Percentiles rank a stretch among this genome's conserved stretches.
Evolutionary conservation across 2,329 filamentous ascomycete species (phyloP).

Genomic region (Scedosporium boydii): DNA sequence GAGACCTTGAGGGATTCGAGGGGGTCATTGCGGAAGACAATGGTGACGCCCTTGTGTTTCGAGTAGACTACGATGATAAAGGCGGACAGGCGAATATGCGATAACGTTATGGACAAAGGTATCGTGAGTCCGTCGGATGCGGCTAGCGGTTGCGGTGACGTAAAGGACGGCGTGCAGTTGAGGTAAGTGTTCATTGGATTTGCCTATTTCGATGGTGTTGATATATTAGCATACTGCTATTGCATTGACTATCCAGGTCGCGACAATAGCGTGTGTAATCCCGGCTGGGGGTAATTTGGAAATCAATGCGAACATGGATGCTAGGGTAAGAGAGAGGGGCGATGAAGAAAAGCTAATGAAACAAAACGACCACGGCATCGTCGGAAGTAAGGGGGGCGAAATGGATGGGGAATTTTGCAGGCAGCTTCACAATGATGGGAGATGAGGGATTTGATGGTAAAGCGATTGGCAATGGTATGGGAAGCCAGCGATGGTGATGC

Average conservation of each 20-base stretch:
- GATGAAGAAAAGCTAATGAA: constrained; percentile 8
- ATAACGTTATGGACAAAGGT: constrained; percentile 92
- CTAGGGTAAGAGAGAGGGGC: neutral
- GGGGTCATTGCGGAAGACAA: constrained; percentile 97
- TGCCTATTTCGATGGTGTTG: constrained; percentile 44
- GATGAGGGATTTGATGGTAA: neutral
- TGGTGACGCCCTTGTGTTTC: constrained; percentile 88
- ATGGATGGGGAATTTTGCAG: neutral
- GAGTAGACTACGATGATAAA: constrained; percentile 98
- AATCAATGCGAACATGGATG: constrained; percentile 20
- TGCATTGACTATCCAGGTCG: constrained; percentile 1
- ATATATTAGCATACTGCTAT: constrained; percentile 32
- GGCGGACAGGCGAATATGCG: constrained; percentile 88
- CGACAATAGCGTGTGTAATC: constrained; percentile 18
- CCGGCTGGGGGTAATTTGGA: constrained; percentile 23
- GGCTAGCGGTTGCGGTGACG: constrained; percentile 83
- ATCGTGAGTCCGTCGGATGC: constrained; percentile 90
- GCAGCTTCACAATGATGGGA: neutral
- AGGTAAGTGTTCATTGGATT: constrained; percentile 96
- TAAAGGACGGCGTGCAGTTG: constrained; percentile 82
- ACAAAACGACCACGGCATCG: constrained; percentile 1
- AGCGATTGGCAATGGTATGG: neutral
- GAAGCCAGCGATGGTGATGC: neutral
- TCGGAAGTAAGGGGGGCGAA: neutral
- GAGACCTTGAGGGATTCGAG: constrained; percentile 97